A percentile compares a stretch with the other conserved stretches of the same genome.
Conservation (phyloP, 1,284 basidiomycete genomes). For the Puccinia triticina region DNA sequence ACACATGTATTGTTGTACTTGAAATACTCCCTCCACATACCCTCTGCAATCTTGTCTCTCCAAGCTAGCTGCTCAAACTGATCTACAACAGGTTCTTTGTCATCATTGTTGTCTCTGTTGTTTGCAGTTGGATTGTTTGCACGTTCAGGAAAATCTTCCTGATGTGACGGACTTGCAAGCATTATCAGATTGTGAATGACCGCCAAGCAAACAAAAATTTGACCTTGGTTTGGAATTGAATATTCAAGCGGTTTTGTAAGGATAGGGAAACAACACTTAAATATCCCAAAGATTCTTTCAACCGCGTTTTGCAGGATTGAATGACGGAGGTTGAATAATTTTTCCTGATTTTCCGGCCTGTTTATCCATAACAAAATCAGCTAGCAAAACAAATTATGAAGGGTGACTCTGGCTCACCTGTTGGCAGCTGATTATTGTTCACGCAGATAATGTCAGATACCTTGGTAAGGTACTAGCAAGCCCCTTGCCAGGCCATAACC, state of each 20-base stretch:
- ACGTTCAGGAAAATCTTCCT: too few relatives aligned
- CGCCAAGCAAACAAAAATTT: background rate
- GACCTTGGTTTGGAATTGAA: background rate
- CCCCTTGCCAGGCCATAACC: background rate
- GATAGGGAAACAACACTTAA: background rate
- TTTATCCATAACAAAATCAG: background rate
- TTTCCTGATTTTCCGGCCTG: background rate
- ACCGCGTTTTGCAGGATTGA: background rate
- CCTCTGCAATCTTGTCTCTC: too few relatives aligned
- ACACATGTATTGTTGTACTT: too few relatives aligned
- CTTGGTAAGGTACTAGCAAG: constrained; percentile 59
- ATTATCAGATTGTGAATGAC: constrained; percentile 2
- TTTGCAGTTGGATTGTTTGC: too few relatives aligned
- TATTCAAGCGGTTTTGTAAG: background rate
- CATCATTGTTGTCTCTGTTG: too few relatives aligned
- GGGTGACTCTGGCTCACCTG: background rate
- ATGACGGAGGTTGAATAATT: constrained; percentile 1
- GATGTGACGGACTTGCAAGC: too few relatives aligned
- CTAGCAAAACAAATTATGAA: background rate
- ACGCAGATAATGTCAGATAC: constrained; percentile 60
- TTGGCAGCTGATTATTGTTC: constrained; percentile 58
- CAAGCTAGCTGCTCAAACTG: too few relatives aligned
- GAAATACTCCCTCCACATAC: too few relatives aligned
- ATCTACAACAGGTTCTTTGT: too few relatives aligned
- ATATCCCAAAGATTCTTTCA: background rate